phyloP scores from a whole-genome alignment of 495 filamentous ascomycete species.

The Xylaria cubensis region DNA sequence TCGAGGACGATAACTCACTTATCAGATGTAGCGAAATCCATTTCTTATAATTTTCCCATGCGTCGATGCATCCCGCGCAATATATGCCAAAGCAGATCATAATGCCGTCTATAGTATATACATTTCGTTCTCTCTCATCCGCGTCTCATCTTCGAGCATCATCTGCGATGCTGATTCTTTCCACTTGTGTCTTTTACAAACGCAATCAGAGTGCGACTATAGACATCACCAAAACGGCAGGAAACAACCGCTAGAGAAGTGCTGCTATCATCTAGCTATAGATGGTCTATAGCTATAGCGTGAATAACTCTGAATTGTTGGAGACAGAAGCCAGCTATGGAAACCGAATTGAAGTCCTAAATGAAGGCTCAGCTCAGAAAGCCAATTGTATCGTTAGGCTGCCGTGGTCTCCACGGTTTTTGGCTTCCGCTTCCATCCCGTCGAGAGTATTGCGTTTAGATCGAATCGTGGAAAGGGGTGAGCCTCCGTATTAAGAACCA shows the following conservation, averaged over 20 bases:
- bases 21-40: background rate
- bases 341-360: background rate
- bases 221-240: background rate
- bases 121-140: background rate
- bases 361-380: background rate
- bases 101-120: background rate
- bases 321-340: too few relatives aligned
- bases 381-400: background rate
- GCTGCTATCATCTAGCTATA: too few relatives aligned
- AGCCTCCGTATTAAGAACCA: slow-evolving; percentile 96
- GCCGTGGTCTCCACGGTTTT: slow-evolving; percentile 49
- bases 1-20: background rate
- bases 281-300: too few relatives aligned
- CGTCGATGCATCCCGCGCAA: background rate
- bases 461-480: slow-evolving; percentile 90
- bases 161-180: background rate
- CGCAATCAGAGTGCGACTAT: background rate
- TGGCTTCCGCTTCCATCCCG: slow-evolving; percentile 83
- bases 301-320: too few relatives aligned
- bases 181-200: background rate
- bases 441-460: slow-evolving; percentile 76
- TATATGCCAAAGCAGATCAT: background rate
- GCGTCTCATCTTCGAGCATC: background rate
- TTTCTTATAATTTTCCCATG: background rate
- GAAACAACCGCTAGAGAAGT: background rate